These are phyloP conservation scores for Ciborinia camelliae DNA, from an alignment of 2,329 filamentous ascomycete genomes.

Conservation along the genomic window DNA sequence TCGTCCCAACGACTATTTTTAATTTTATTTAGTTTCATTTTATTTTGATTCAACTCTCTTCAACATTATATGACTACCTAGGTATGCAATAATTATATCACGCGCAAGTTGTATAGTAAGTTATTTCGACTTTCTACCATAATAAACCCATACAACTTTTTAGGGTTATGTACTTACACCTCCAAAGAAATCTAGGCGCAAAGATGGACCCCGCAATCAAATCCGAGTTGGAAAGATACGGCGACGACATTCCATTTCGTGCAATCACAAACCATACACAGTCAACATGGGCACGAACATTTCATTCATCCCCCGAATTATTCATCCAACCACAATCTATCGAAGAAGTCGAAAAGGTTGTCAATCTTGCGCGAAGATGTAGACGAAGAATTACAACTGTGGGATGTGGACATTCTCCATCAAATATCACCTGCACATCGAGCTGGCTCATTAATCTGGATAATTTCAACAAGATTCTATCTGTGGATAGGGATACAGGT, in stretches of 20 bases:
- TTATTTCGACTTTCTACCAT: too few species aligned
- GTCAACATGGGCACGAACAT: conserved; percentile 93
- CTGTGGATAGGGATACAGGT: conserved; percentile 62
- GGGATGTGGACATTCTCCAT: conserved; percentile 91
- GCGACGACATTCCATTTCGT: conserved; percentile 70
- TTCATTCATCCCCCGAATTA: conserved; percentile 82
- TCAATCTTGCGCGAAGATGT: conserved; percentile 76
- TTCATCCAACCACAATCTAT: conserved; percentile 82
- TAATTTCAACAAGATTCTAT: conserved; percentile 68
- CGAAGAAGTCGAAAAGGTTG: conserved; percentile 76
- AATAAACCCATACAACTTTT: neutral
- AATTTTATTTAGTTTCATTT: neutral
- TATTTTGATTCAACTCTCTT: too few species aligned
- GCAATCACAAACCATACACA: conserved; percentile 70
- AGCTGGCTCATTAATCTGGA: conserved; percentile 96
- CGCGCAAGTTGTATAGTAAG: neutral
- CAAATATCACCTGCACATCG: conserved; percentile 85
- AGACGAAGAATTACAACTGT: conserved; percentile 78
- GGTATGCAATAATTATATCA: neutral
- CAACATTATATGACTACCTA: too few species aligned
- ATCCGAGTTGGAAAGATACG: conserved; percentile 55
- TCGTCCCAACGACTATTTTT: too few species aligned
- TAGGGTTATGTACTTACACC: neutral
- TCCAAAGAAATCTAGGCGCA: neutral
- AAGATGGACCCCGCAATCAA: conserved; percentile 45